phyloP scores from a whole-genome alignment of 805 yeast species.

The Lachancea nothofagi region DNA sequence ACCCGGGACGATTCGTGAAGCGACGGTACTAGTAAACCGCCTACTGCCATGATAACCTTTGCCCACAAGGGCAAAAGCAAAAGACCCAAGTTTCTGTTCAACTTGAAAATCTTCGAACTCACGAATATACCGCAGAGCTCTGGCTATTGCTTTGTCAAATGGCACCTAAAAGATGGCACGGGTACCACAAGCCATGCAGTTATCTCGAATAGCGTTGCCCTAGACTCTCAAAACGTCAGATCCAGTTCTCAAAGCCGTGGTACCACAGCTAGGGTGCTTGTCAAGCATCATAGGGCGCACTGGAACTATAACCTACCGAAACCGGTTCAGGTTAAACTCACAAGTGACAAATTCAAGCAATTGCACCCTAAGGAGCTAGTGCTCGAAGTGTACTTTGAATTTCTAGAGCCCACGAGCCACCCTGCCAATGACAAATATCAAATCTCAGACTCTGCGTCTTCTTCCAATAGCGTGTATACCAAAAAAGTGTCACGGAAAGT shows the following conservation, averaged over 20 bases:
- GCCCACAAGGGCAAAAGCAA: conserved; percentile 27
- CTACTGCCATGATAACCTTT: conserved; percentile 10
- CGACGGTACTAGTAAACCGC: neutral
- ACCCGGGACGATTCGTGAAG: too few species aligned
- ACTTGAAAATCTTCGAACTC: conserved; percentile 57
- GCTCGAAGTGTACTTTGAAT: conserved; percentile 43
- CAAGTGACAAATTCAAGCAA: conserved; percentile 34
- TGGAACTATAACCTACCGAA: conserved; percentile 40
- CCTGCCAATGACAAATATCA: conserved; percentile 7
- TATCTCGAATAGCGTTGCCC: conserved; percentile 23
- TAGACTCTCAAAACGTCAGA: conserved; percentile 17
- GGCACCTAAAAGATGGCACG: conserved; percentile 50
- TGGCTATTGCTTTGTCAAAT: conserved; percentile 61
- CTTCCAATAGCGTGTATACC: conserved; percentile 15
- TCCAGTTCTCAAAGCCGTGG: conserved; percentile 29
- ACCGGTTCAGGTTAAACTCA: conserved; percentile 38
- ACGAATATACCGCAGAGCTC: conserved; percentile 79
- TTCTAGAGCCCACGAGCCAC: conserved; percentile 17
- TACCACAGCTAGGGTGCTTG: conserved; percentile 38
- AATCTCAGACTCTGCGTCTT: conserved; percentile 5
- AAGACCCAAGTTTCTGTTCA: conserved; percentile 58
- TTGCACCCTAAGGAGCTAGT: conserved; percentile 35
- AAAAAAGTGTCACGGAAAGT: conserved; percentile 35
- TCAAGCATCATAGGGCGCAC: conserved; percentile 47
- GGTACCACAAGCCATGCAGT: conserved; percentile 20